These are phyloP conservation scores for Tausonia pullulans DNA, from an alignment of 1,284 basidiomycete species.

Conservation along the genomic window DNA sequence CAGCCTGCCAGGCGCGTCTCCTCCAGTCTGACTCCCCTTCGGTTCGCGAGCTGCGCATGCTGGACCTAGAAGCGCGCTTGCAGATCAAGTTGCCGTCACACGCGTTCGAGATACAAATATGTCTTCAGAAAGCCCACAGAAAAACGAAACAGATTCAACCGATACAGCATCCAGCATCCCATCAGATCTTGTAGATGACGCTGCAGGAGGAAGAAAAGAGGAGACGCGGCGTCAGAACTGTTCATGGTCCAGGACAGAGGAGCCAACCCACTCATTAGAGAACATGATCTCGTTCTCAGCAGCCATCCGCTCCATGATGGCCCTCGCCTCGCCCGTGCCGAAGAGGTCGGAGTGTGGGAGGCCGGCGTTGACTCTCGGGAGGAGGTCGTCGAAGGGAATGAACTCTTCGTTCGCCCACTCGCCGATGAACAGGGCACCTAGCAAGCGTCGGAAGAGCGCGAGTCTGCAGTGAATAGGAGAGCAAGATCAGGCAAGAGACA, in stretches of 20 bases:
- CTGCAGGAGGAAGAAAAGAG: background rate
- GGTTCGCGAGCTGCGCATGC: no score
- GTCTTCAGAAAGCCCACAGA: no score
- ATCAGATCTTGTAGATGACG: constrained; percentile 44
- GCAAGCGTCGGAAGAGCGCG: constrained; percentile 60
- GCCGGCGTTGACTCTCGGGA: constrained; percentile 70
- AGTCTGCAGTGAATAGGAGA: constrained; percentile 39
- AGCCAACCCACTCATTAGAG: constrained; percentile 54
- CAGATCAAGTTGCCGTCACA: no score
- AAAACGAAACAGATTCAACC: no score
- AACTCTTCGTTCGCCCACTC: constrained; percentile 57
- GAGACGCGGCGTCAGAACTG: background rate
- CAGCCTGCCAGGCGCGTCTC: no score
- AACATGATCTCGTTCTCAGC: constrained; percentile 80
- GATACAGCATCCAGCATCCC: no score
- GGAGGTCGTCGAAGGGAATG: constrained; percentile 55
- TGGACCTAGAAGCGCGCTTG: no score
- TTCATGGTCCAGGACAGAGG: background rate
- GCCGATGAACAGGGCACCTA: constrained; percentile 59
- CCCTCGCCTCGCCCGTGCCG: constrained; percentile 64
- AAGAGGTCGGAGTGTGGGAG: constrained; percentile 58
- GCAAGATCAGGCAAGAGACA: background rate
- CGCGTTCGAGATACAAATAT: no score
- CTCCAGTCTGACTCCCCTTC: no score
- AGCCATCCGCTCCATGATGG: constrained; percentile 65